A percentile compares a stretch with the other conserved stretches of the same genome.
These are phyloP conservation scores for Leccinum boreale DNA, from an alignment of 768 basidiomycete species.

Conservation along the genomic window DNA sequence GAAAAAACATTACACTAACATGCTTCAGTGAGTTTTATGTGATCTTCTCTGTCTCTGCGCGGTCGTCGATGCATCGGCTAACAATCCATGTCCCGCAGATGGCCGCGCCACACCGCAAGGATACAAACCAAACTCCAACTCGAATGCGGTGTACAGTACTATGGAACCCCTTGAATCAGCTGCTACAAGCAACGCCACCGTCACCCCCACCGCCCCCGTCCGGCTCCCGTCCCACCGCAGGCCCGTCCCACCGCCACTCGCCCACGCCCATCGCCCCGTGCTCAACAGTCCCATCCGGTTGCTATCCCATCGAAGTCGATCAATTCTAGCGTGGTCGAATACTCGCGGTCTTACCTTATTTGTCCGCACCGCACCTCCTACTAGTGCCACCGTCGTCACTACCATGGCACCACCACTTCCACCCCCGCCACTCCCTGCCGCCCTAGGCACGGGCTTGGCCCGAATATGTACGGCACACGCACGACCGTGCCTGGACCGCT, in stretches of 20 bases:
- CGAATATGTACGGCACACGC: background rate
- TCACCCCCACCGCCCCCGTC: background rate
- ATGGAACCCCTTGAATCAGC: background rate
- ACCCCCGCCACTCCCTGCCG: background rate
- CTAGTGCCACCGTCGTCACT: background rate
- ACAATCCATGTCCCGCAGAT: background rate
- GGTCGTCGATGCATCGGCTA: background rate
- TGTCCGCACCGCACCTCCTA: slow-evolving; percentile 17
- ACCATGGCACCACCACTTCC: background rate
- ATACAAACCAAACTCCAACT: background rate
- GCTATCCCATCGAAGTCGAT: slow-evolving; percentile 24
- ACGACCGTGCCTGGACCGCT: background rate
- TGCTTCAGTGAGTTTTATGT: slow-evolving; percentile 4
- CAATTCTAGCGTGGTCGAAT: slow-evolving; percentile 29
- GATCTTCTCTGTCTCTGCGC: background rate
- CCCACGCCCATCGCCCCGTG: slow-evolving; percentile 1
- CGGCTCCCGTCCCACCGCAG: background rate
- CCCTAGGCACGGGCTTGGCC: background rate
- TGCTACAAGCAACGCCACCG: background rate
- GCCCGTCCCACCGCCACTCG: background rate
- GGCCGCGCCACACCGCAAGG: background rate
- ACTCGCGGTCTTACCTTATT: slow-evolving; percentile 18
- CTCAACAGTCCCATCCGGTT: slow-evolving; percentile 15
- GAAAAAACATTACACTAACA: background rate
- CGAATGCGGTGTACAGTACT: background rate